phyloP scores from a whole-genome alignment of 2,329 filamentous ascomycete species.

The Xylariaceae sp. region DNA sequence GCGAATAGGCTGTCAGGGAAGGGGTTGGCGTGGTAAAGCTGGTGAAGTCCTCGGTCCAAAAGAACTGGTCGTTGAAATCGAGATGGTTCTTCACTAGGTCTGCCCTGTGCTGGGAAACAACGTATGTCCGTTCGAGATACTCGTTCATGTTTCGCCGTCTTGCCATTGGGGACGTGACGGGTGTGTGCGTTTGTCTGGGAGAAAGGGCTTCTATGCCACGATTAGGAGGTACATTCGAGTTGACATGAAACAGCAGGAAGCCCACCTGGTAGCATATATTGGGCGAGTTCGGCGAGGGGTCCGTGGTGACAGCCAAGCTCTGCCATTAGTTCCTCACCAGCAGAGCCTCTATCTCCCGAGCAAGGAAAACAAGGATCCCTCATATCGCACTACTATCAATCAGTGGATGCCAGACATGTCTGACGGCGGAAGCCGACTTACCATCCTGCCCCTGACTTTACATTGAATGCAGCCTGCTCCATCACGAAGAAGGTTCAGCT shows the following conservation, averaged over 20 bases:
- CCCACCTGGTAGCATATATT: constrained; percentile 47
- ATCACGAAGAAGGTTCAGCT: constrained; percentile 47
- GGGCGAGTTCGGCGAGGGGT: constrained; percentile 42
- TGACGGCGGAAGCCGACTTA: constrained; percentile 31
- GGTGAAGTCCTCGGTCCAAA: constrained; percentile 51
- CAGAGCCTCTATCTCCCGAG: constrained; percentile 34
- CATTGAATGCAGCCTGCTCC: constrained; percentile 49
- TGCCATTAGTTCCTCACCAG: constrained; percentile 43
- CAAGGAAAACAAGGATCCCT: constrained; percentile 47
- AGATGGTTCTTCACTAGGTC: constrained; percentile 41
- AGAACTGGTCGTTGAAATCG: constrained; percentile 53
- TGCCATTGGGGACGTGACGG: constrained; percentile 46
- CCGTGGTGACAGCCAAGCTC: constrained; percentile 48
- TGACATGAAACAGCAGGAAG: constrained; percentile 3
- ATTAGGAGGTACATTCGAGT: constrained; percentile 21
- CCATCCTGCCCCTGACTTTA: constrained; percentile 41
- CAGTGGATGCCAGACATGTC: constrained; percentile 15
- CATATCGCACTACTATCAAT: constrained; percentile 44
- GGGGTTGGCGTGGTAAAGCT: constrained; percentile 37
- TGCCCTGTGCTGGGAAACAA: constrained; percentile 36
- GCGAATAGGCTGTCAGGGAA: constrained; percentile 35
- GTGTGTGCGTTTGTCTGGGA: constrained; percentile 46
- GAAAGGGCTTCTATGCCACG: constrained; percentile 38
- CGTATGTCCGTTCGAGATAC: constrained; percentile 44
- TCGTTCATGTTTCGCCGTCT: constrained; percentile 49